Evolutionary conservation across 805 yeast species (phyloP).

Genomic region (Kuraishia ogatae): DNA sequence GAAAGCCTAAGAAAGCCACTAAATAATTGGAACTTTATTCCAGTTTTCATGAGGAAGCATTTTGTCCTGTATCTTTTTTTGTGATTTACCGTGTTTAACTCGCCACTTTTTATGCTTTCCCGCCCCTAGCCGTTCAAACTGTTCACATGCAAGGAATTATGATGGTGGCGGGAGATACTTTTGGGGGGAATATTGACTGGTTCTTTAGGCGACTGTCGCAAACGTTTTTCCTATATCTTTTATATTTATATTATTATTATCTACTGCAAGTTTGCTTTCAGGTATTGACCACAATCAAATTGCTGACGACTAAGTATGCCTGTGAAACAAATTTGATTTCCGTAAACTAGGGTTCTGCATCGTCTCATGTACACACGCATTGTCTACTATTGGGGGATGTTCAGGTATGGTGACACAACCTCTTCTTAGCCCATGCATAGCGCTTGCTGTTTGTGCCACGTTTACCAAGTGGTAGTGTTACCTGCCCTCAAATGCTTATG

Average conservation of each 20-base stretch:
- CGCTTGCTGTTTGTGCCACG: no score
- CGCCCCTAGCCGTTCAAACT: background rate
- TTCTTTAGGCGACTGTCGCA: background rate
- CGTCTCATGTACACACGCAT: no score
- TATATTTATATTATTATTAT: no score
- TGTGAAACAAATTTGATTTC: background rate
- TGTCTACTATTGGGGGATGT: no score
- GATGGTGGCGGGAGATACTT: background rate
- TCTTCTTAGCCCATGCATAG: no score
- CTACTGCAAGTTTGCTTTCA: background rate
- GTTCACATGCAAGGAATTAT: background rate
- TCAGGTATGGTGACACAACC: no score
- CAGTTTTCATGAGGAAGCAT: background rate
- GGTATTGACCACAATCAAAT: background rate
- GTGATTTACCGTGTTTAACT: background rate
- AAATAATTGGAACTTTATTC: background rate
- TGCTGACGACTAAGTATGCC: background rate
- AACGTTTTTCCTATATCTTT: background rate
- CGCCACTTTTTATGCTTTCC: background rate
- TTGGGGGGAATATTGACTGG: background rate
- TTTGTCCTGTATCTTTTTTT: background rate
- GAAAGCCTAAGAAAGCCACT: slow-evolving; percentile 1
- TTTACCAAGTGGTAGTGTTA: no score
- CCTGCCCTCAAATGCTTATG: no score
- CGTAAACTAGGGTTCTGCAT: background rate